Evolutionary conservation across 73 alveolate species (phyloP).

Genomic region (Symbiodinium pilosum): DNA sequence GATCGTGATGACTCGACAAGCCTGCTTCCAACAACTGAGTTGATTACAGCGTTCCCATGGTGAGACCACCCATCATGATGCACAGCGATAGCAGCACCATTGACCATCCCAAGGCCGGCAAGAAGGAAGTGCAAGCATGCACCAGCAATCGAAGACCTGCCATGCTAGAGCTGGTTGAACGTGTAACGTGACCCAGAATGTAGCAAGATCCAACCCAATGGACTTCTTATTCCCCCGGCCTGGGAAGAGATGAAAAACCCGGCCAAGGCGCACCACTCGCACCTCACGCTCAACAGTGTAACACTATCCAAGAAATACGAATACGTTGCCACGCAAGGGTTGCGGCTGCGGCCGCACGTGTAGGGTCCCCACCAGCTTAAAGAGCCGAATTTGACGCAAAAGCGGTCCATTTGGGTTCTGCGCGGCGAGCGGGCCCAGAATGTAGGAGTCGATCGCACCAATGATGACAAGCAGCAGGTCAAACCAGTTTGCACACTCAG

Average conservation of each 20-base stretch:
- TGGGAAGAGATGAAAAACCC: slow-evolving; percentile 30
- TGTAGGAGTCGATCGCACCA: not conserved
- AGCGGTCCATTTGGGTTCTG: not conserved
- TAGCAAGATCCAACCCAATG: not conserved
- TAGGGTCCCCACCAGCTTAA: not conserved
- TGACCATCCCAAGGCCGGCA: slow-evolving; percentile 66
- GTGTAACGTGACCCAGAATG: not conserved
- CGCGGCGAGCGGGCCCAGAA: not conserved
- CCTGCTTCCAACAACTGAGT: not conserved
- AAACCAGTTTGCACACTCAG: not conserved
- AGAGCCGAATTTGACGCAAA: not conserved
- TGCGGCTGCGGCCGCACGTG: too few species aligned
- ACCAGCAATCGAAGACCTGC: slow-evolving; percentile 75
- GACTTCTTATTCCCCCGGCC: not conserved
- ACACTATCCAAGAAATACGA: too few species aligned
- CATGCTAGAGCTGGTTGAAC: not conserved
- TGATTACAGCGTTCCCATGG: not conserved
- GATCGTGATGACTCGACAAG: too few species aligned
- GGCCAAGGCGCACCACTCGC: slow-evolving; percentile 42
- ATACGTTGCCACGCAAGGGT: too few species aligned
- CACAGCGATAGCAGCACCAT: slow-evolving; percentile 63
- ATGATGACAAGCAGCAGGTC: not conserved
- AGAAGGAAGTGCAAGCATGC: slow-evolving; percentile 27
- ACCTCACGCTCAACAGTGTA: too few species aligned
- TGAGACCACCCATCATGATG: slow-evolving; percentile 18